A percentile compares a stretch with the other conserved stretches of the same genome.
Evolutionary conservation across 2,329 filamentous ascomycete species (phyloP).

Genomic region (Chaetomiaceae sp.): DNA sequence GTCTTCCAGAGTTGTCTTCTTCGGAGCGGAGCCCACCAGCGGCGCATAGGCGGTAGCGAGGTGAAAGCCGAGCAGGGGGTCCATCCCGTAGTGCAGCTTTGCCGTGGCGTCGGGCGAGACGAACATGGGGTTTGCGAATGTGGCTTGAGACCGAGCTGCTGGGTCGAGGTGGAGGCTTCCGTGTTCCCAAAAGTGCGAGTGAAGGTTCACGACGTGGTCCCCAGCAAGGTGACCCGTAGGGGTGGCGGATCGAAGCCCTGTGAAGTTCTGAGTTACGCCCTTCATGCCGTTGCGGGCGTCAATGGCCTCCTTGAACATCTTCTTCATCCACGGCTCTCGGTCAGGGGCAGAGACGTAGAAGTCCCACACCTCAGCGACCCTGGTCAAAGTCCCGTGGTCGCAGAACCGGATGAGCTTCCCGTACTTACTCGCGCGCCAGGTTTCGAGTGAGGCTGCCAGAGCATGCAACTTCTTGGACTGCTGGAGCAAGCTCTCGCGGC

Average conservation of each 20-base stretch:
- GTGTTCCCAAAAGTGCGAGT: background rate
- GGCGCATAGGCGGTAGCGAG: constrained; percentile 43
- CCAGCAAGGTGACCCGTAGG: background rate
- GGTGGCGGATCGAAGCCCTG: background rate
- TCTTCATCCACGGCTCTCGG: background rate
- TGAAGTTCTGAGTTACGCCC: background rate
- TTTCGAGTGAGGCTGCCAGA: constrained; percentile 34
- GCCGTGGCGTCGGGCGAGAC: constrained; percentile 31
- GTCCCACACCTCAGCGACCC: constrained; percentile 1
- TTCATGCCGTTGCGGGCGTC: background rate
- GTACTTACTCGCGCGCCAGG: constrained; percentile 44
- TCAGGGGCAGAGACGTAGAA: constrained; percentile 3
- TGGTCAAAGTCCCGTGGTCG: background rate
- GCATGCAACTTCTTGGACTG: constrained; percentile 42
- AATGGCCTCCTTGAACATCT: background rate
- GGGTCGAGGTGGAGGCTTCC: background rate
- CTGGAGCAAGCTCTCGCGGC: constrained; percentile 33
- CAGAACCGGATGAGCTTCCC: constrained; percentile 27
- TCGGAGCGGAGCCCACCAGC: constrained; percentile 26
- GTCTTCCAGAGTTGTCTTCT: constrained; percentile 16
- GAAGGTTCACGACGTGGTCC: background rate
- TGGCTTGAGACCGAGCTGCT: background rate
- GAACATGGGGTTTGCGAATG: constrained; percentile 41
- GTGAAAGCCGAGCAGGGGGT: constrained; percentile 54
- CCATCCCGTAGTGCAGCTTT: constrained; percentile 43